Percentiles rank a stretch among this genome's conserved stretches.
Conservation (phyloP, 169 alveolate genomes). For the Cryptosporidium bovis region DNA sequence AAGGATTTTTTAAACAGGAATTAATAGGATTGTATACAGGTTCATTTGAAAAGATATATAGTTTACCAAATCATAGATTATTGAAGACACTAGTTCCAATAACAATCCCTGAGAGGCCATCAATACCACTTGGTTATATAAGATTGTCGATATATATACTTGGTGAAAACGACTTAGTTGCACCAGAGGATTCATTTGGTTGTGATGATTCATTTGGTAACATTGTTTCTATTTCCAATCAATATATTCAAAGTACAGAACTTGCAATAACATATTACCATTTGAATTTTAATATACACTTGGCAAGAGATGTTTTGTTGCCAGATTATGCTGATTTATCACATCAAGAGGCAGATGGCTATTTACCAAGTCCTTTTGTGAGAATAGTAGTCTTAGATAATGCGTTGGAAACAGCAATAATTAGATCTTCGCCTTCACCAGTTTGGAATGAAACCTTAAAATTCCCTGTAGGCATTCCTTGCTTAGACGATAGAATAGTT, state of each 20-base stretch:
- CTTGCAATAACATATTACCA: slow-evolving; percentile 73
- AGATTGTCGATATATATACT: slow-evolving; percentile 63
- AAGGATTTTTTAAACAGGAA: slow-evolving; percentile 66
- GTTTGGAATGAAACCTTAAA: slow-evolving; percentile 72
- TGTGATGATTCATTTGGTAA: slow-evolving; percentile 23
- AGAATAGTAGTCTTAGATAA: slow-evolving; percentile 52
- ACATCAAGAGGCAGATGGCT: slow-evolving; percentile 72
- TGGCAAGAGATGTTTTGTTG: slow-evolving; percentile 57
- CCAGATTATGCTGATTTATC: slow-evolving; percentile 73
- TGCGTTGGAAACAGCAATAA: slow-evolving; percentile 62
- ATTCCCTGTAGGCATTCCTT: slow-evolving; percentile 74
- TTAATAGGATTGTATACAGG: slow-evolving; percentile 73
- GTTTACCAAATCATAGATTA: slow-evolving; percentile 48
- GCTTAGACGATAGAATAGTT: slow-evolving; percentile 68
- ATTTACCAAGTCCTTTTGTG: slow-evolving; percentile 70
- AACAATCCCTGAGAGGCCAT: slow-evolving; percentile 75
- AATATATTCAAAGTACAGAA: slow-evolving; percentile 63
- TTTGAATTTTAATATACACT: slow-evolving; percentile 56
- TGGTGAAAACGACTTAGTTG: slow-evolving; percentile 63
- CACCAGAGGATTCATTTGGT: slow-evolving; percentile 61
- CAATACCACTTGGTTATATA: slow-evolving; percentile 70
- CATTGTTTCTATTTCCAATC: slow-evolving; percentile 5
- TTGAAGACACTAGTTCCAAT: slow-evolving; percentile 62
- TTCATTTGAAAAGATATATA: slow-evolving; percentile 74
- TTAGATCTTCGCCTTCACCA: slow-evolving; percentile 64